These are phyloP conservation scores for Cladobotryum protrusum DNA, from an alignment of 2,329 filamentous ascomycete species.

Conservation along the genomic window DNA sequence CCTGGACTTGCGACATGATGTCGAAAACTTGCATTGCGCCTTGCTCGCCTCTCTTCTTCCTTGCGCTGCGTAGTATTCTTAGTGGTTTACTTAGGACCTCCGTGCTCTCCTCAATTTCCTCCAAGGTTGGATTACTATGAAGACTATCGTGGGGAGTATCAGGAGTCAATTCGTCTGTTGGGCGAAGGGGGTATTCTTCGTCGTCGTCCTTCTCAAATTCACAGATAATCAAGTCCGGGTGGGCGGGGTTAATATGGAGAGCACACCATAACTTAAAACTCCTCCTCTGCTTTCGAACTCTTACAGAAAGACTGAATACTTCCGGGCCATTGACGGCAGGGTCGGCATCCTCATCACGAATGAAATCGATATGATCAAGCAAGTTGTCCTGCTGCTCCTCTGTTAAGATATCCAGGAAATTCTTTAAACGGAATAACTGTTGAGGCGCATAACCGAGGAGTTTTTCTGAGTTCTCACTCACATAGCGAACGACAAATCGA, in stretches of 20 bases:
- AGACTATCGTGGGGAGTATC: constrained; percentile 68
- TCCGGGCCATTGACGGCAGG: constrained; percentile 72
- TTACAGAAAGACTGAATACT: constrained; percentile 73
- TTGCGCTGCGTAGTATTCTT: constrained; percentile 67
- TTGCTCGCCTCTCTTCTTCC: constrained; percentile 69
- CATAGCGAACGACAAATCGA: constrained; percentile 62
- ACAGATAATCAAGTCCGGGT: constrained; percentile 70
- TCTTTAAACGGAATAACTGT: constrained; percentile 66
- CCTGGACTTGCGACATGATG: constrained; percentile 86
- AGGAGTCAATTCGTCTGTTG: constrained; percentile 51
- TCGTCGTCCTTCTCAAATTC: constrained; percentile 88
- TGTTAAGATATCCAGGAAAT: constrained; percentile 75
- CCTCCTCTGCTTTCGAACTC: constrained; percentile 45
- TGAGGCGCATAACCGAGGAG: constrained; percentile 73
- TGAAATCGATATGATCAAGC: constrained; percentile 81
- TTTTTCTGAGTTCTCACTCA: constrained; percentile 71
- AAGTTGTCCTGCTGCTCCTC: constrained; percentile 81
- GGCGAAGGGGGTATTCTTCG: constrained; percentile 58
- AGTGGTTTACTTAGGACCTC: constrained; percentile 69
- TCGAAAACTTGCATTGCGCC: constrained; percentile 87
- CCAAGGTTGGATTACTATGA: constrained; percentile 61
- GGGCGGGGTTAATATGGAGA: constrained; percentile 65
- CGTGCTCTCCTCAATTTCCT: constrained; percentile 72
- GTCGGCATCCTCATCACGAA: constrained; percentile 74
- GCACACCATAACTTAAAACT: constrained; percentile 78